A percentile compares a stretch with the other conserved stretches of the same genome.
phyloP scores from a whole-genome alignment of 2,329 filamentous ascomycete species.

The Basipetospora chlamydospora region DNA sequence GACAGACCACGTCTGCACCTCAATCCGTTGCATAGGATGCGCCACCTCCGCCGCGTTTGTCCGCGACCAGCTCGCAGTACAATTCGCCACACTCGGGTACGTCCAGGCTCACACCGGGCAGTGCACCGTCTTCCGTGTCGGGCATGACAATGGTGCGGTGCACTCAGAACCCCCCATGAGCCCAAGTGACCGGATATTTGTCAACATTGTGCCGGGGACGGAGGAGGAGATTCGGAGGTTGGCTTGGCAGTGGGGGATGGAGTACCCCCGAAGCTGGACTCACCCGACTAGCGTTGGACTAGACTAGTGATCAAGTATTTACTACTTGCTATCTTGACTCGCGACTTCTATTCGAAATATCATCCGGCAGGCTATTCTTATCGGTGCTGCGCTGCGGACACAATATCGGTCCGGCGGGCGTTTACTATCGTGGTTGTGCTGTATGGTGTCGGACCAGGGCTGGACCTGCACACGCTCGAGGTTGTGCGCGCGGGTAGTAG shows the following conservation, averaged over 20 bases:
- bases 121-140: conserved; percentile 27
- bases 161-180: conserved; percentile 26
- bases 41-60: conserved; percentile 25
- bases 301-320: too few species aligned
- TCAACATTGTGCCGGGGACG: conserved; percentile 23
- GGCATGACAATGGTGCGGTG: conserved; percentile 23
- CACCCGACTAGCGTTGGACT: too few species aligned
- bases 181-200: conserved; percentile 17
- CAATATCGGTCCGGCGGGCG: too few species aligned
- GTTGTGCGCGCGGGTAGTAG: too few species aligned
- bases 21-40: conserved; percentile 28
- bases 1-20: conserved; percentile 23
- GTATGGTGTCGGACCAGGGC: too few species aligned
- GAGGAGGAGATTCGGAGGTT: conserved; percentile 18
- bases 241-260: conserved; percentile 22
- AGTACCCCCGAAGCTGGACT: conserved; percentile 21
- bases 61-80: conserved; percentile 17
- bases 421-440: too few species aligned
- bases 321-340: too few species aligned
- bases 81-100: conserved; percentile 10
- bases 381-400: too few species aligned
- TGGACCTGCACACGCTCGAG: too few species aligned
- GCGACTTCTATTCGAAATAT: too few species aligned
- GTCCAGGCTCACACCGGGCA: conserved; percentile 16
- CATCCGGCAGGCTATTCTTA: too few species aligned